Evolutionary conservation across 2,329 filamentous ascomycete species (phyloP).

Genomic region (Stemphylium beticola): DNA sequence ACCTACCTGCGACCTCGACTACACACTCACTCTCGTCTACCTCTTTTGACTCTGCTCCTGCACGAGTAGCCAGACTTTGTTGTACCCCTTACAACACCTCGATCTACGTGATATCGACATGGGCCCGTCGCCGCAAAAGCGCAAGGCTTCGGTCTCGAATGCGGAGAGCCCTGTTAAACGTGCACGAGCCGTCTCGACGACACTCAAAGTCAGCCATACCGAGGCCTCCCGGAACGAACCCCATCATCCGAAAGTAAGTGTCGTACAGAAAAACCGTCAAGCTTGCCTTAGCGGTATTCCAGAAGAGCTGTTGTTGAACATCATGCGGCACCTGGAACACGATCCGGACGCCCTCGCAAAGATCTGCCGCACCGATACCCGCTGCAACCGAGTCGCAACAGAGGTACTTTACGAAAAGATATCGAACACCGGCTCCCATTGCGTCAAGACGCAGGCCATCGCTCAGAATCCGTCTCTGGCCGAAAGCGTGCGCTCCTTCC

Average conservation of each 20-base stretch:
- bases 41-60: no score
- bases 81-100: no score
- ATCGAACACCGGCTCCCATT: neutral
- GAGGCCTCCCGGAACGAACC: neutral
- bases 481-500: neutral
- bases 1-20: no score
- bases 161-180: neutral
- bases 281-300: conserved; percentile 8
- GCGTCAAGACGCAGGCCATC: neutral
- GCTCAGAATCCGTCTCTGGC: neutral
- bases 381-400: conserved; percentile 8
- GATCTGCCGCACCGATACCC: conserved; percentile 5
- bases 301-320: conserved; percentile 12
- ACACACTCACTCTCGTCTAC: no score
- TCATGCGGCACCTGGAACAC: neutral
- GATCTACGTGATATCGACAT: no score
- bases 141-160: conserved; percentile 6
- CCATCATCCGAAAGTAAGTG: neutral
- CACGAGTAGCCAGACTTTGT: no score
- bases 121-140: neutral
- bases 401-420: conserved; percentile 6
- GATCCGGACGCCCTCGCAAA: neutral
- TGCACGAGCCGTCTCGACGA: neutral
- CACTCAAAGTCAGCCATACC: neutral
- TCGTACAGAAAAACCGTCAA: neutral